A percentile compares a stretch with the other conserved stretches of the same genome.
These are phyloP conservation scores for Cinnamomum micranthum DNA, from an alignment of 164 flowering plant species.

Conservation along the genomic window DNA sequence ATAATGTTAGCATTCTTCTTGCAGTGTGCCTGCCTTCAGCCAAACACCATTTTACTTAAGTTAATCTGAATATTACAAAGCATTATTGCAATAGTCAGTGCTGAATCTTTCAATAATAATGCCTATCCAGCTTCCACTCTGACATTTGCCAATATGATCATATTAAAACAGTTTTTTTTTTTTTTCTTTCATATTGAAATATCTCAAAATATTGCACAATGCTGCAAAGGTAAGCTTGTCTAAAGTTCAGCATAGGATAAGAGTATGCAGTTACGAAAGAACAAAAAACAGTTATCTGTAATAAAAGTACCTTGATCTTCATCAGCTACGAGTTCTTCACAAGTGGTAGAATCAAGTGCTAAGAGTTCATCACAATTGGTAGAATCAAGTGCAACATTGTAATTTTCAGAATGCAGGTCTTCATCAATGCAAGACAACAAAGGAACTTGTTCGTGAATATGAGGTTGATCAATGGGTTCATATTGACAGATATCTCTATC, in stretches of 20 bases:
- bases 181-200: too few relatives aligned
- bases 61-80: background rate
- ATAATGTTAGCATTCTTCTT: background rate
- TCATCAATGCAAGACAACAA: slow-evolving; percentile 14
- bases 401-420: slow-evolving; percentile 11
- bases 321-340: slow-evolving; percentile 13
- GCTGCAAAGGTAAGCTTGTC: background rate
- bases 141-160: background rate
- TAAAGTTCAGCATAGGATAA: background rate
- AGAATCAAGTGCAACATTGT: slow-evolving; percentile 11
- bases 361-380: slow-evolving; percentile 11
- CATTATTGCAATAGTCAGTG: background rate
- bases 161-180: too few relatives aligned
- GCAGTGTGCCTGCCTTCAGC: background rate
- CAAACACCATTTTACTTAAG: background rate
- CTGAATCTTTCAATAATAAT: background rate
- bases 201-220: background rate
- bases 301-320: slow-evolving; percentile 30
- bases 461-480: slow-evolving; percentile 30
- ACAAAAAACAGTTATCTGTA: background rate
- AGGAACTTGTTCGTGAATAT: slow-evolving; percentile 24
- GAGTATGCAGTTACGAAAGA: background rate
- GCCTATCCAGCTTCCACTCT: background rate
- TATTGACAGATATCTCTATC: slow-evolving; percentile 47
- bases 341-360: slow-evolving; percentile 14